These are phyloP conservation scores for Colletotrichum lupini DNA, from an alignment of 2,329 filamentous ascomycete species.

Conservation along the genomic window DNA sequence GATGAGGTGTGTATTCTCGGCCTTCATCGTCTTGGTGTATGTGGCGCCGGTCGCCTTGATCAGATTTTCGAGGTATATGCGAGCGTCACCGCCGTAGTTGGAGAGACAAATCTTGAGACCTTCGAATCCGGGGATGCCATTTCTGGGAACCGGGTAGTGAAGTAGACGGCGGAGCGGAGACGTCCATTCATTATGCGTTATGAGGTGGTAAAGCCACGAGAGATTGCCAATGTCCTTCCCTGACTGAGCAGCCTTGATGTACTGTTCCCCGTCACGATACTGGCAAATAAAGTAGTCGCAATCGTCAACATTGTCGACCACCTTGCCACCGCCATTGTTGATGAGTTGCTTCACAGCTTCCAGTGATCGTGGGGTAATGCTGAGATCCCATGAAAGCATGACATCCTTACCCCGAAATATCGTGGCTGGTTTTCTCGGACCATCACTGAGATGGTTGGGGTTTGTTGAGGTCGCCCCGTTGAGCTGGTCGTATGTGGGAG, in stretches of 20 bases:
- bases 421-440: conserved; percentile 64
- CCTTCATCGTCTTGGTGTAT: conserved; percentile 94
- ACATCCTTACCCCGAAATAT: conserved; percentile 84
- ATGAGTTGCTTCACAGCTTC: conserved; percentile 79
- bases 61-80: conserved; percentile 92
- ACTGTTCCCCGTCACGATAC: conserved; percentile 84
- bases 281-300: conserved; percentile 90
- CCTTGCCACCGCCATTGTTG: conserved; percentile 73
- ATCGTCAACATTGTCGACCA: conserved; percentile 73
- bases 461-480: conserved; percentile 71
- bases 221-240: conserved; percentile 91
- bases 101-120: conserved; percentile 86
- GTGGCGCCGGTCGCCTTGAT: conserved; percentile 85
- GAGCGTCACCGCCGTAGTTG: conserved; percentile 95
- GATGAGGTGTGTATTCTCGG: conserved; percentile 95
- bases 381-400: conserved; percentile 80
- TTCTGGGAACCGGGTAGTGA: conserved; percentile 86
- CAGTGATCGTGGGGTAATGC: conserved; percentile 73
- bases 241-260: conserved; percentile 78
- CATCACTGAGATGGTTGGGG: conserved; percentile 55
- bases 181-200: conserved; percentile 89
- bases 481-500: conserved; percentile 70
- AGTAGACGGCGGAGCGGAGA: conserved; percentile 84
- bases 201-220: conserved; percentile 92
- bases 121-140: conserved; percentile 84